A percentile compares a stretch with the other conserved stretches of the same genome.
Evolutionary conservation across 768 basidiomycete genomes (phyloP).

Genomic region (Boletus rubescentipes): DNA sequence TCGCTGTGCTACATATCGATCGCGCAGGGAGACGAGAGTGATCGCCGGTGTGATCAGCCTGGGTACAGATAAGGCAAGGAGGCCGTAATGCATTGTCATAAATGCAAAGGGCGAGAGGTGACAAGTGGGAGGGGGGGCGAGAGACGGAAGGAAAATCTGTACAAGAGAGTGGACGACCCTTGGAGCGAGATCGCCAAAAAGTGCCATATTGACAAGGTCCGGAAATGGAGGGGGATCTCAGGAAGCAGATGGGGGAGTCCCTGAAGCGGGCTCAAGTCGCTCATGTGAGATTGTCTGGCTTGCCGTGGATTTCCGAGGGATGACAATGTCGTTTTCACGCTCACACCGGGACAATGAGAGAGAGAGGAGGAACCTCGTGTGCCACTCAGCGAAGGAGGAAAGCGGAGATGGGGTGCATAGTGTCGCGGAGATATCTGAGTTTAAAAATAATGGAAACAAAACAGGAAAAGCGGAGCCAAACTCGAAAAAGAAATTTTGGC

Average conservation of each 20-base stretch:
- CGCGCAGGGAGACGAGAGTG: neutral
- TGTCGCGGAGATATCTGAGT: slow-evolving; percentile 32
- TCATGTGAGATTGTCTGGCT: slow-evolving; percentile 10
- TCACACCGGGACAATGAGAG: slow-evolving; percentile 1
- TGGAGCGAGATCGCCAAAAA: slow-evolving; percentile 23
- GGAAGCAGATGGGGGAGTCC: slow-evolving; percentile 21
- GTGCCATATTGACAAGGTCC: slow-evolving; percentile 22
- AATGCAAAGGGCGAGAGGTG: neutral
- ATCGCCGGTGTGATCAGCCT: slow-evolving; percentile 19
- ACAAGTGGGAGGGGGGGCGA: neutral
- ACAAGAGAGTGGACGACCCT: neutral
- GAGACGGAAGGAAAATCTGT: slow-evolving; percentile 5
- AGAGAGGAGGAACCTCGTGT: neutral
- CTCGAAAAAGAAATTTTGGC: slow-evolving; percentile 35
- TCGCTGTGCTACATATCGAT: neutral
- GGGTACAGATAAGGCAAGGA: slow-evolving; percentile 10
- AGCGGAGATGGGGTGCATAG: slow-evolving; percentile 7
- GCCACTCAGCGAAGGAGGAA: slow-evolving; percentile 21
- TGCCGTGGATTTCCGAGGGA: slow-evolving; percentile 22
- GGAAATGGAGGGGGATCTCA: slow-evolving; percentile 28
- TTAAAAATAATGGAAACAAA: slow-evolving; percentile 14
- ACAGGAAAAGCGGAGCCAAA: slow-evolving; percentile 32
- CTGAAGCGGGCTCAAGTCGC: slow-evolving; percentile 21
- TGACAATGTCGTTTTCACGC: neutral
- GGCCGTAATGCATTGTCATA: slow-evolving; percentile 7